Percentiles rank a stretch among this genome's conserved stretches.
Evolutionary conservation across 78 protist species (phyloP).

Genomic region (Dictyostelium brefeldianum): DNA sequence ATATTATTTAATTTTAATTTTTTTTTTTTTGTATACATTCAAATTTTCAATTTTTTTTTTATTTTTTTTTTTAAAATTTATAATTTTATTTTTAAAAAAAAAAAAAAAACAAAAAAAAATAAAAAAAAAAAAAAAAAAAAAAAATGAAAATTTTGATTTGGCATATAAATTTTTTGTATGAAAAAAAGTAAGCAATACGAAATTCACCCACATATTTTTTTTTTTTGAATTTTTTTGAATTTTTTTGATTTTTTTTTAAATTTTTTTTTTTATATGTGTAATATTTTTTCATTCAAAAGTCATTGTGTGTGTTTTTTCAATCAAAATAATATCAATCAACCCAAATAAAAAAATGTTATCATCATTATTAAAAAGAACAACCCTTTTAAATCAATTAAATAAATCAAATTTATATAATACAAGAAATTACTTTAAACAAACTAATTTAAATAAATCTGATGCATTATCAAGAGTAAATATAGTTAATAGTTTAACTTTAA

Average conservation of each 20-base stretch:
- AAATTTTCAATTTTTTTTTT: background rate
- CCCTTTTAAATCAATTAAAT: constrained; percentile 15
- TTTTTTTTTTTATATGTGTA: no score
- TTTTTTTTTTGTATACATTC: no score
- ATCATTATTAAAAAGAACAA: constrained; percentile 24
- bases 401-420: background rate
- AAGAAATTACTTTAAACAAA: constrained; percentile 28
- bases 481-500: no score
- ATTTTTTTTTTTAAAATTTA: background rate
- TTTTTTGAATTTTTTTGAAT: no score
- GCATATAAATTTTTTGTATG: no score
- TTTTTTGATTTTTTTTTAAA: no score
- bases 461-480: constrained; percentile 67
- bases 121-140: no score
- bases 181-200: no score
- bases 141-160: no score
- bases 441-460: constrained; percentile 25
- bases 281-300: background rate
- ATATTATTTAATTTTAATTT: no score
- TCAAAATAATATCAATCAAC: background rate
- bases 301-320: background rate
- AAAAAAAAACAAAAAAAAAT: background rate
- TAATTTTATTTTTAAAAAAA: background rate
- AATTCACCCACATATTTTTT: no score
- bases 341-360: constrained; percentile 25